These are phyloP conservation scores for Leccinum angustisporum DNA, from an alignment of 1,284 basidiomycete species.

Conservation along the genomic window DNA sequence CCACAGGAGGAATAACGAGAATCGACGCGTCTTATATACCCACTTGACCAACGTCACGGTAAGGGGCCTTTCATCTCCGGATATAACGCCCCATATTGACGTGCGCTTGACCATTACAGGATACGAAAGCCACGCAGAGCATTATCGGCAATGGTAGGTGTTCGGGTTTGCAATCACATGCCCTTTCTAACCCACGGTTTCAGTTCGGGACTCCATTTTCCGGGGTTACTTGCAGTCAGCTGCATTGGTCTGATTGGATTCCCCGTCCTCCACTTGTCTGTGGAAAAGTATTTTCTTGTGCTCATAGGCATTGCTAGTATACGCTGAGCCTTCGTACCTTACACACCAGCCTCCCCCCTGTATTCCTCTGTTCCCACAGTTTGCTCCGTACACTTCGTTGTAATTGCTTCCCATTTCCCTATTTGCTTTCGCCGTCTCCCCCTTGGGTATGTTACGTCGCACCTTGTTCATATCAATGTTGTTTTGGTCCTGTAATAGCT, in stretches of 20 bases:
- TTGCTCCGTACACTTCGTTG: neutral
- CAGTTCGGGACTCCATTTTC: conserved; percentile 73
- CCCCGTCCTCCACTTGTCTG: neutral
- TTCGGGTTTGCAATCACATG: neutral
- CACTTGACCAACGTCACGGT: conserved; percentile 80
- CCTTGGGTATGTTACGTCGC: neutral
- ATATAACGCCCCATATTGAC: conserved; percentile 2
- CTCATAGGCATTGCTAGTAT: conserved; percentile 1
- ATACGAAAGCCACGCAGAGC: conserved; percentile 77
- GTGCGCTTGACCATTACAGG: conserved; percentile 40
- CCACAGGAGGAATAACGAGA: conserved; percentile 75
- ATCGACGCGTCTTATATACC: conserved; percentile 72
- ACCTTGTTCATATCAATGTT: conserved; percentile 10
- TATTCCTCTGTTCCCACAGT: conserved; percentile 1
- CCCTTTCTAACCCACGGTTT: conserved; percentile 17
- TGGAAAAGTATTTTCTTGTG: conserved; percentile 7
- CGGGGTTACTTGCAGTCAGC: conserved; percentile 70
- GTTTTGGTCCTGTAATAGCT: conserved; percentile 21
- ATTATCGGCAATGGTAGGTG: conserved; percentile 74
- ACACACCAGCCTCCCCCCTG: conserved; percentile 5
- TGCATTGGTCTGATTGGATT: conserved; percentile 53
- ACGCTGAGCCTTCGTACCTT: conserved; percentile 9
- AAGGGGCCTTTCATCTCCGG: conserved; percentile 25
- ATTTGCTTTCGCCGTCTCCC: neutral
- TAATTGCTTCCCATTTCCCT: conserved; percentile 11